A percentile compares a stretch with the other conserved stretches of the same genome.
Conservation (phyloP, 805 yeast species). For the Tetrapisispora arboricola region DNA sequence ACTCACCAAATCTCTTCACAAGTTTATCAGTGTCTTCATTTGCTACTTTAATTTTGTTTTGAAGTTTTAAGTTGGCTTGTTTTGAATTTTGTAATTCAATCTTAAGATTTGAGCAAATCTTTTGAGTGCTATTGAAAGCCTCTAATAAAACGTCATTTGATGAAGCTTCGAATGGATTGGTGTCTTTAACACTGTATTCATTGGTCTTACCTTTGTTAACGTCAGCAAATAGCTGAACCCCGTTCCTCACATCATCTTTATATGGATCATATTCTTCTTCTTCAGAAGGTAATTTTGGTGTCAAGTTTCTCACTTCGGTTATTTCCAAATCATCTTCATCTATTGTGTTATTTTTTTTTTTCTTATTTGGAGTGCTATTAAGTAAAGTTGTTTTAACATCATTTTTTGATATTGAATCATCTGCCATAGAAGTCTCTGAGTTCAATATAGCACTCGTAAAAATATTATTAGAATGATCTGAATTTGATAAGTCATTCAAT, state of each 20-base stretch:
- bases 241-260: background rate
- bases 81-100: conserved; percentile 25
- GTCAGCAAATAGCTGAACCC: background rate
- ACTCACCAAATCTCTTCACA: conserved; percentile 14
- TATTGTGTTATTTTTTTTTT: background rate
- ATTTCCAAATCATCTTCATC: conserved; percentile 32
- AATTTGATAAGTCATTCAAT: background rate
- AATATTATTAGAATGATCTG: background rate
- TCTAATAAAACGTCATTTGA: conserved; percentile 32
- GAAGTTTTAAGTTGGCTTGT: conserved; percentile 20
- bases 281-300: background rate
- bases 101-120: conserved; percentile 27
- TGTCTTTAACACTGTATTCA: background rate
- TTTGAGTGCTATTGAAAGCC: conserved; percentile 33
- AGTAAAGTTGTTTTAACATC: background rate
- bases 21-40: conserved; percentile 17
- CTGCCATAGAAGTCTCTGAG: background rate
- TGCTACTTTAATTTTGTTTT: conserved; percentile 15
- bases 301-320: conserved; percentile 31
- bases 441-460: background rate
- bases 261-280: background rate
- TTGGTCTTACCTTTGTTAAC: background rate
- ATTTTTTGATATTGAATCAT: background rate
- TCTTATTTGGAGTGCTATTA: conserved; percentile 12
- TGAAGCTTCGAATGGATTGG: conserved; percentile 9